These are phyloP conservation scores for Talaromyces islandicus DNA, from an alignment of 2,329 filamentous ascomycete genomes.

Conservation along the genomic window DNA sequence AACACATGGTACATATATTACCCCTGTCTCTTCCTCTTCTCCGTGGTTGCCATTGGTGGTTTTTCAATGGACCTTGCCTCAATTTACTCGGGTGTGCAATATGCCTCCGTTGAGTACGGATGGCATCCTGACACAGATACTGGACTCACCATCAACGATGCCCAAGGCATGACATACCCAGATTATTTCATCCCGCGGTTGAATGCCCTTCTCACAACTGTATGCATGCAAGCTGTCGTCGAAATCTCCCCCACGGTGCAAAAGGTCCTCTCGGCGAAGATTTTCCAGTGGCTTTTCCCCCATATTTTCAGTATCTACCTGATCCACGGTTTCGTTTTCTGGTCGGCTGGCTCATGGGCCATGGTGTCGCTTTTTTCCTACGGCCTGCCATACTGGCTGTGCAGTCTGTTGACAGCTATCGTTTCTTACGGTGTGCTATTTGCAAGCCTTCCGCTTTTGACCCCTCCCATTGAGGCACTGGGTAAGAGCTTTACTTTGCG, in stretches of 20 bases:
- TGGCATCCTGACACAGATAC: conserved; percentile 39
- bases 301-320: conserved; percentile 48
- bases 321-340: conserved; percentile 37
- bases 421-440: conserved; percentile 15
- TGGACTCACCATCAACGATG: conserved; percentile 31
- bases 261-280: conserved; percentile 33
- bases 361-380: conserved; percentile 14
- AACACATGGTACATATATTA: conserved; percentile 31
- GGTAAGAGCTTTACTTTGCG: conserved; percentile 13
- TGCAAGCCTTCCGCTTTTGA: conserved; percentile 16
- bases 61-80: conserved; percentile 34
- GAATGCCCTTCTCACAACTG: conserved; percentile 37
- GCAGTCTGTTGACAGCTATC: conserved; percentile 16
- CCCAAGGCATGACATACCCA: conserved; percentile 32
- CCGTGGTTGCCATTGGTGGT: conserved; percentile 22
- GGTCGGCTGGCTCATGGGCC: conserved; percentile 20
- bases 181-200: conserved; percentile 40
- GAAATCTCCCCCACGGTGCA: conserved; percentile 34
- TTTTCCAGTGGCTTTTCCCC: conserved; percentile 40
- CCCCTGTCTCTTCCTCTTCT: conserved; percentile 26
- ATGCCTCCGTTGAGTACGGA: conserved; percentile 34
- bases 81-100: conserved; percentile 31
- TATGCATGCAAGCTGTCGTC: conserved; percentile 28
- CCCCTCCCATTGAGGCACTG: conserved; percentile 16
- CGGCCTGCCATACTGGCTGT: conserved; percentile 20